Evolutionary conservation across 768 basidiomycete species (phyloP).

Genomic region (Hygrocybe coccinea): DNA sequence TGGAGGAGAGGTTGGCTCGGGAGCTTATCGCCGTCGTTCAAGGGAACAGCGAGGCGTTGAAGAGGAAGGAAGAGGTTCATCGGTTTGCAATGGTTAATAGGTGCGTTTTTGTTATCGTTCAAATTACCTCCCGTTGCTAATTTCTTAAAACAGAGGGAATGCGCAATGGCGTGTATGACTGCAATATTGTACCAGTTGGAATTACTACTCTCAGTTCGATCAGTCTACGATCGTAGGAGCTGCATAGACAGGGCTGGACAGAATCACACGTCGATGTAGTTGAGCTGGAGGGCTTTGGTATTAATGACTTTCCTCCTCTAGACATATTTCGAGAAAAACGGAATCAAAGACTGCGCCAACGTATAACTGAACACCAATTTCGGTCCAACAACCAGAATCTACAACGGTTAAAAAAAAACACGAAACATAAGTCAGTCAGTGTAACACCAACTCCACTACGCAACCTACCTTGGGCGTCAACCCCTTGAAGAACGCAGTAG

Average conservation of each 20-base stretch:
- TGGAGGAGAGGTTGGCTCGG: slow-evolving; percentile 70
- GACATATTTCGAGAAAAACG: slow-evolving; percentile 83
- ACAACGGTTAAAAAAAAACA: slow-evolving; percentile 33
- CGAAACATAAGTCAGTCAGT: slow-evolving; percentile 8
- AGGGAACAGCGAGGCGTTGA: slow-evolving; percentile 54
- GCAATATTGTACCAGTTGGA: too few relatives aligned
- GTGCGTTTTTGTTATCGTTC: slow-evolving; percentile 38
- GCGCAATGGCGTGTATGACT: slow-evolving; percentile 8
- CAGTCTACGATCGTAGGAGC: too few relatives aligned
- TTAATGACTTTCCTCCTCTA: slow-evolving; percentile 35
- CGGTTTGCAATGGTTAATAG: slow-evolving; percentile 71
- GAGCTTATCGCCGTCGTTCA: slow-evolving; percentile 73
- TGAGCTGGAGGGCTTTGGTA: too few relatives aligned
- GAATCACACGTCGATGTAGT: too few relatives aligned
- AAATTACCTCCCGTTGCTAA: background rate
- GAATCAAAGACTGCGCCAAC: slow-evolving; percentile 92
- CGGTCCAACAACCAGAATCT: slow-evolving; percentile 95
- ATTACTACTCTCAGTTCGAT: too few relatives aligned
- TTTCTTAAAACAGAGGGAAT: slow-evolving; percentile 6
- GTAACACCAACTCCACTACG: background rate
- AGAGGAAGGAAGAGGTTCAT: slow-evolving; percentile 60
- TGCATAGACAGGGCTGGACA: too few relatives aligned
- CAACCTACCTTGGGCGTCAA: slow-evolving; percentile 88
- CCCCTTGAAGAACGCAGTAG: slow-evolving; percentile 88
- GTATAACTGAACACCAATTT: slow-evolving; percentile 99